These are phyloP conservation scores for Castanea sativa DNA, from an alignment of 306 rosid genomes.

Conservation along the genomic window DNA sequence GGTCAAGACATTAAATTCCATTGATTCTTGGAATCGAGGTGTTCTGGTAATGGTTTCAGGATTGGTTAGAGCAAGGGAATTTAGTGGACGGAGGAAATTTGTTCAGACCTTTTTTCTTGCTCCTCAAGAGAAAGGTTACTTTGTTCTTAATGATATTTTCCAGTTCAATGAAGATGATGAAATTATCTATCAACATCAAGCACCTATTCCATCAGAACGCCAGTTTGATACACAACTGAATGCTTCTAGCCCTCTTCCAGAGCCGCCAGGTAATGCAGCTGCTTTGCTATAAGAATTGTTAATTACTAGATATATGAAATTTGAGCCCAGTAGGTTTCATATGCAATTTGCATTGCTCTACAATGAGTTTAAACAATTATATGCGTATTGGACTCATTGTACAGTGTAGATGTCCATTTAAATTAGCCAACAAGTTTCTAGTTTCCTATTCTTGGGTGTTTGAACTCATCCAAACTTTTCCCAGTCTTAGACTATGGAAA, in stretches of 20 bases:
- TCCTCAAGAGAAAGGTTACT: conserved; percentile 91
- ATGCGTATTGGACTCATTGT: neutral
- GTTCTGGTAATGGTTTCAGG: conserved; percentile 91
- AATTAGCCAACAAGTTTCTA: neutral
- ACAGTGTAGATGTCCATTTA: neutral
- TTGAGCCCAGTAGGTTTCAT: neutral
- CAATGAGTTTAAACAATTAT: neutral
- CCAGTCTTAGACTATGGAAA: neutral
- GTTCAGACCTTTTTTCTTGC: conserved; percentile 87
- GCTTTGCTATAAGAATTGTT: neutral
- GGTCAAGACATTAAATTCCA: conserved; percentile 83
- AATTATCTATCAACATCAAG: conserved; percentile 40
- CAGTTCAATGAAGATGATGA: conserved; percentile 73
- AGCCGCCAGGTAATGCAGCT: conserved; percentile 58
- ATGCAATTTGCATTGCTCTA: neutral
- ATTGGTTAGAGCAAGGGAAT: conserved; percentile 65
- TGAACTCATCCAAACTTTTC: neutral
- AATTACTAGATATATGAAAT: neutral
- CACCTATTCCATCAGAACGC: conserved; percentile 41
- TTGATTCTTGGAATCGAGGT: conserved; percentile 86
- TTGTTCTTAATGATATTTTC: conserved; percentile 81
- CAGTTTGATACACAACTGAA: conserved; percentile 49
- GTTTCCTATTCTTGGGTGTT: neutral
- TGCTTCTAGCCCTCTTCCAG: conserved; percentile 54
- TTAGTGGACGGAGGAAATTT: conserved; percentile 63